A percentile compares a stretch with the other conserved stretches of the same genome.
Conservation (phyloP, 345 rosid genomes). For the Gossypium rotundifolium region DNA sequence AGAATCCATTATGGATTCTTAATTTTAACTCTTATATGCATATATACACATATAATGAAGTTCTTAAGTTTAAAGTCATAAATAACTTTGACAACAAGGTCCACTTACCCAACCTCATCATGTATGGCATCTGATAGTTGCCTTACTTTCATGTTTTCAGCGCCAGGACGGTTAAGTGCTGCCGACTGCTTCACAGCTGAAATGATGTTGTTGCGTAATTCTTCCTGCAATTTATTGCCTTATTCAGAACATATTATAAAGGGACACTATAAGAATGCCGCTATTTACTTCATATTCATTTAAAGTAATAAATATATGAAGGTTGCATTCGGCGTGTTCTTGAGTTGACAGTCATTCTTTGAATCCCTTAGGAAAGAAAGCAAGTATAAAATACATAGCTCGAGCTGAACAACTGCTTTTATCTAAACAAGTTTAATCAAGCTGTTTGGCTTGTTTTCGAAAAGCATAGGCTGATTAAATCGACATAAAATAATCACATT, state of each 20-base stretch:
- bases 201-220: slow-evolving; percentile 56
- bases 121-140: slow-evolving; percentile 85
- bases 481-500: not conserved
- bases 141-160: slow-evolving; percentile 73
- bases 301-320: not conserved
- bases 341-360: not conserved
- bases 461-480: not conserved
- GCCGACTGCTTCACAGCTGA: slow-evolving; percentile 66
- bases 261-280: not conserved
- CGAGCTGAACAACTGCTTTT: not conserved
- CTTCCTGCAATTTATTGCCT: slow-evolving; percentile 49
- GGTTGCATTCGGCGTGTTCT: not conserved
- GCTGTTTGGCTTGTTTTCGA: not conserved
- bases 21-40: not conserved
- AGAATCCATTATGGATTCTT: not conserved
- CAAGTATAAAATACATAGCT: not conserved
- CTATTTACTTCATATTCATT: not conserved
- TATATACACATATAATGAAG: no score
- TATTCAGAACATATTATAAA: slow-evolving; percentile 7
- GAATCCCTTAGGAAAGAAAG: not conserved
- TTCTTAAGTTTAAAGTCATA: not conserved
- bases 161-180: slow-evolving; percentile 47
- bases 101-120: slow-evolving; percentile 72
- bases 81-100: not conserved
- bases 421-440: not conserved